Evolutionary conservation across 1,139 yeast genomes (phyloP).

Genomic region (Sugiyamaella paludigena): DNA sequence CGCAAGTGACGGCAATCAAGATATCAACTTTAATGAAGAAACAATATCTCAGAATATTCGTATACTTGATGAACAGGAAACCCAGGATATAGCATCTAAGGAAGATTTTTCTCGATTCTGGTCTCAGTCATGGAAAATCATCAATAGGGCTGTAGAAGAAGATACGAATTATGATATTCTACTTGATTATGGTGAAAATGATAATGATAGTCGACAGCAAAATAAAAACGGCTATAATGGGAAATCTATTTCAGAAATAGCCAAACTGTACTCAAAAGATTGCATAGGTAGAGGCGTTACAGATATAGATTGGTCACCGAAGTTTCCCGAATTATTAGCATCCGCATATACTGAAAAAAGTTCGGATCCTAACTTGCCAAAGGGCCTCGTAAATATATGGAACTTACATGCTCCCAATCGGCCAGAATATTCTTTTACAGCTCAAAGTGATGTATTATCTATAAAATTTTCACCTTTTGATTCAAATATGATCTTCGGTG

Average conservation of each 20-base stretch:
- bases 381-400: conserved; percentile 42
- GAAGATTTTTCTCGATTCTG: conserved; percentile 33
- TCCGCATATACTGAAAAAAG: conserved; percentile 36
- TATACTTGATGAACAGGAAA: background rate
- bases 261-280: conserved; percentile 28
- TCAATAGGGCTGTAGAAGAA: conserved; percentile 41
- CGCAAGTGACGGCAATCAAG: background rate
- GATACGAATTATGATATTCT: conserved; percentile 40
- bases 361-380: conserved; percentile 29
- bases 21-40: background rate
- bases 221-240: conserved; percentile 11
- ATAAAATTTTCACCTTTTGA: conserved; percentile 43
- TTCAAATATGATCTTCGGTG: conserved; percentile 43
- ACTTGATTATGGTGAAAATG: conserved; percentile 32
- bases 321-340: conserved; percentile 45
- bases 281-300: conserved; percentile 38
- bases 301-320: conserved; percentile 45
- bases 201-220: conserved; percentile 12
- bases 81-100: conserved; percentile 1
- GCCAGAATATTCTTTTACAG: conserved; percentile 52
- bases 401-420: conserved; percentile 40
- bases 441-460: conserved; percentile 46
- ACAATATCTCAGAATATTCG: background rate
- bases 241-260: conserved; percentile 23
- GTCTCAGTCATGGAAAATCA: conserved; percentile 41